phyloP scores from a whole-genome alignment of 192 early-diverging fungal species.

The Entomortierella beljakovae region DNA sequence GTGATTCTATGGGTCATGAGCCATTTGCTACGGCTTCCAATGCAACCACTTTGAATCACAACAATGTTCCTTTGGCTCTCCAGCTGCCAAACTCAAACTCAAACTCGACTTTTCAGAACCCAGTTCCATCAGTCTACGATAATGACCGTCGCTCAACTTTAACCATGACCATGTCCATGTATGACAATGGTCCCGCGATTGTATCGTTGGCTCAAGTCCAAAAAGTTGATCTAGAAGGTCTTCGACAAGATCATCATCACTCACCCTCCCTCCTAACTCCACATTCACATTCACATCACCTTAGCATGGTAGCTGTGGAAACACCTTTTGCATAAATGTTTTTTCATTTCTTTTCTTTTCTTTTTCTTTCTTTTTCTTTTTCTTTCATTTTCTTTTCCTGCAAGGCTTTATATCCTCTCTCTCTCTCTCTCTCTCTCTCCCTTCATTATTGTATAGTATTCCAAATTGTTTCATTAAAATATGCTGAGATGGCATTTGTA shows the following conservation, averaged over 20 bases:
- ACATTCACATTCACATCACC: conserved; percentile 22
- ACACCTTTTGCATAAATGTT: conserved; percentile 31
- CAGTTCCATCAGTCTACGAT: conserved; percentile 8
- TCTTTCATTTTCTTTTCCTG: no score
- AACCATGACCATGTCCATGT: conserved; percentile 22
- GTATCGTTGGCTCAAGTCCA: conserved; percentile 39
- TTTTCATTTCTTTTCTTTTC: no score
- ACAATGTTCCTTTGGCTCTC: not conserved
- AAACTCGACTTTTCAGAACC: not conserved
- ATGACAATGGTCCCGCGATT: conserved; percentile 41
- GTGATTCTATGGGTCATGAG: conserved; percentile 25
- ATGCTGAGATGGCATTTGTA: not conserved
- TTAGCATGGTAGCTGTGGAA: conserved; percentile 34
- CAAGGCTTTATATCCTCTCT: no score
- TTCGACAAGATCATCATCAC: conserved; percentile 31
- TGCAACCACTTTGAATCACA: conserved; percentile 32
- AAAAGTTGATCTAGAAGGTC: conserved; percentile 47
- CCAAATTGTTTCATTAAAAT: not conserved
- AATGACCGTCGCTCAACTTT: not conserved
- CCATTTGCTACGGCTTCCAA: conserved; percentile 28
- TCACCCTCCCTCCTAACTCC: conserved; percentile 1
- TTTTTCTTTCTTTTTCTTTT: no score
- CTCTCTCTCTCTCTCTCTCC: not conserved
- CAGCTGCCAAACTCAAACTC: not conserved
- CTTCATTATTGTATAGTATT: not conserved